A percentile compares a stretch with the other conserved stretches of the same genome.
These are phyloP conservation scores for Yarrowia bubula DNA, from an alignment of 805 yeast genomes.

Conservation along the genomic window DNA sequence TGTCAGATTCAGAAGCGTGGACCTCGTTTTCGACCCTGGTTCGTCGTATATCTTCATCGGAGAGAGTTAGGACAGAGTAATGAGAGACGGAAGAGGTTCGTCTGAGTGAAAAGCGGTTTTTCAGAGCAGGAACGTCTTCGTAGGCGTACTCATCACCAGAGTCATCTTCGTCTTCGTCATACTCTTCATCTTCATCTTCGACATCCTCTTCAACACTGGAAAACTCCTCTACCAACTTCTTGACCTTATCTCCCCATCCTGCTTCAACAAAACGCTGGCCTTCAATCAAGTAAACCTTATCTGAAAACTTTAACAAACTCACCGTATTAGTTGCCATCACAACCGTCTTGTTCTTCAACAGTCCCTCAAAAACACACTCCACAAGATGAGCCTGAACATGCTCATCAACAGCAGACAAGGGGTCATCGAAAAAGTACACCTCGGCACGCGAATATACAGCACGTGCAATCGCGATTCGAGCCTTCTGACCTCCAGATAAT, in stretches of 20 bases:
- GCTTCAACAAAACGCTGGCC: conserved; percentile 48
- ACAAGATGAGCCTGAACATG: conserved; percentile 89
- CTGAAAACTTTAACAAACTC: conserved; percentile 69
- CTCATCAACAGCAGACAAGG: conserved; percentile 94
- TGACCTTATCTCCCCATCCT: conserved; percentile 41
- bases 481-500: conserved; percentile 96
- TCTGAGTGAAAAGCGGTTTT: neutral
- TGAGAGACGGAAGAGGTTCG: neutral
- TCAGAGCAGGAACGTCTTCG: no score
- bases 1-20: neutral
- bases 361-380: conserved; percentile 69
- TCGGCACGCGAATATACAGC: conserved; percentile 96
- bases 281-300: conserved; percentile 60
- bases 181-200: no score
- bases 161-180: no score
- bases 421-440: conserved; percentile 84
- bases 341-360: conserved; percentile 65
- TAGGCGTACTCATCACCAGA: no score
- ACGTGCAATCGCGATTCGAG: conserved; percentile 88
- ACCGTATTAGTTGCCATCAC: conserved; percentile 80
- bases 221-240: neutral
- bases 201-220: neutral
- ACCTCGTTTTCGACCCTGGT: neutral
- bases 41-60: neutral
- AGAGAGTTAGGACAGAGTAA: neutral